These are phyloP conservation scores for Pythium monospermum DNA, from an alignment of 352 stramenopile genomes.

Conservation along the genomic window DNA sequence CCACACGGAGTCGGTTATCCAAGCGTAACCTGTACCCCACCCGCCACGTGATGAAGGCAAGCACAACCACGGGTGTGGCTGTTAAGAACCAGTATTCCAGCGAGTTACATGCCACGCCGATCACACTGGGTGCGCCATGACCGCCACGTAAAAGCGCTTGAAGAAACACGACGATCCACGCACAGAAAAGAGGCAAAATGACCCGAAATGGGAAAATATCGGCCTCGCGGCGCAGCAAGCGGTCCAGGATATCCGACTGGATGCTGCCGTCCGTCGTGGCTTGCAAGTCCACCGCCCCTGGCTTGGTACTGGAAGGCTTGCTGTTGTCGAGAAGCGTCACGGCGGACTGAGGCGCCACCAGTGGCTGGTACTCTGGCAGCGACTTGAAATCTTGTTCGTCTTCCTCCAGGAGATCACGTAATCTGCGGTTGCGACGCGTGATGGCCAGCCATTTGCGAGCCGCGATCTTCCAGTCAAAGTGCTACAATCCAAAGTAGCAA, in stretches of 20 bases:
- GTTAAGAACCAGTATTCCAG: conserved; percentile 91
- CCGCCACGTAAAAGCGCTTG: conserved; percentile 72
- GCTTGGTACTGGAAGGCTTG: no score
- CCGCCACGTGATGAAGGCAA: conserved; percentile 53
- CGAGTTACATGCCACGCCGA: conserved; percentile 94
- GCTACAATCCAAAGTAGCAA: conserved; percentile 22
- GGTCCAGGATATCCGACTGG: conserved; percentile 28
- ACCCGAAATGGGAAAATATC: conserved; percentile 50
- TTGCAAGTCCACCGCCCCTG: conserved; percentile 1
- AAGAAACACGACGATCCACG: conserved; percentile 69
- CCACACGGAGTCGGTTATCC: conserved; percentile 65
- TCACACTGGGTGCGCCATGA: conserved; percentile 55
- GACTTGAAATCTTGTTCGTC: conserved; percentile 66
- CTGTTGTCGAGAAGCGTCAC: conserved; percentile 18
- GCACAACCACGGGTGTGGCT: conserved; percentile 67
- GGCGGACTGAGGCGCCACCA: conserved; percentile 12
- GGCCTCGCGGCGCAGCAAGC: conserved; percentile 45
- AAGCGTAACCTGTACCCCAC: conserved; percentile 59
- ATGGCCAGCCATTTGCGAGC: conserved; percentile 53
- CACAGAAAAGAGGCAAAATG: conserved; percentile 45
- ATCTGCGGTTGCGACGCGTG: conserved; percentile 53
- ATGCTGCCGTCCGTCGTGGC: conserved; percentile 37
- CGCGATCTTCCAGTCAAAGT: conserved; percentile 59
- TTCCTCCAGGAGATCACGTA: conserved; percentile 33
- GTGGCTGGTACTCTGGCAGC: conserved; percentile 34